phyloP scores from a whole-genome alignment of 2,329 filamentous ascomycete genomes.

The Dactylonectria macrodidyma region DNA sequence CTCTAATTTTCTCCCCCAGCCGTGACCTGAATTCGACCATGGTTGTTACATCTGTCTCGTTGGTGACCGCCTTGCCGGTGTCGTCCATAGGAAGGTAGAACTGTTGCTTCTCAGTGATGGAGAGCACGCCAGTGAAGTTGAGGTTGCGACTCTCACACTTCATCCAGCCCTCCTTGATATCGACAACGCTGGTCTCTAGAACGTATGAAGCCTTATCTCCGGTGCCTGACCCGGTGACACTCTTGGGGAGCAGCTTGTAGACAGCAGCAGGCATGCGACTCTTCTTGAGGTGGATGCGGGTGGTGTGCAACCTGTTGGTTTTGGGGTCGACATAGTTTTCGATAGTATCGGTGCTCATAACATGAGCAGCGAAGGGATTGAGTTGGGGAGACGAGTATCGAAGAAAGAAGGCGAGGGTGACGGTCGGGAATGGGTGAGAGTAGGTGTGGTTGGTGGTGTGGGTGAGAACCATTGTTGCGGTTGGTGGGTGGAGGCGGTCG shows the following conservation, averaged over 20 bases:
- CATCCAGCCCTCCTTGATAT: slow-evolving; percentile 87
- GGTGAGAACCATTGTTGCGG: slow-evolving; percentile 71
- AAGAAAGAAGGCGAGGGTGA: slow-evolving; percentile 90
- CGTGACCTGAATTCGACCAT: slow-evolving; percentile 81
- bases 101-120: slow-evolving; percentile 82
- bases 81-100: slow-evolving; percentile 65
- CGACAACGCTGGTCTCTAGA: slow-evolving; percentile 84
- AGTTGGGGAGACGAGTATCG: slow-evolving; percentile 80
- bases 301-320: slow-evolving; percentile 83
- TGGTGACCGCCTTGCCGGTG: slow-evolving; percentile 41
- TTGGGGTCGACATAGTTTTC: slow-evolving; percentile 78
- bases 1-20: slow-evolving; percentile 78
- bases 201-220: slow-evolving; percentile 84
- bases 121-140: slow-evolving; percentile 85
- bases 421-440: slow-evolving; percentile 86
- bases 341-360: slow-evolving; percentile 88
- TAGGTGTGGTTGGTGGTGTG: slow-evolving; percentile 80
- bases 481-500: slow-evolving; percentile 33
- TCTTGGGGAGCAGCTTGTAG: slow-evolving; percentile 81
- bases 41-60: slow-evolving; percentile 78
- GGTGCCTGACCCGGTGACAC: slow-evolving; percentile 74
- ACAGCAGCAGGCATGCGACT: slow-evolving; percentile 83
- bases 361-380: slow-evolving; percentile 87
- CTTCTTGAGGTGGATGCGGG: slow-evolving; percentile 86
- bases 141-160: slow-evolving; percentile 85